These are phyloP conservation scores for Leccinellum albellum DNA, from an alignment of 768 basidiomycete genomes.

Conservation along the genomic window DNA sequence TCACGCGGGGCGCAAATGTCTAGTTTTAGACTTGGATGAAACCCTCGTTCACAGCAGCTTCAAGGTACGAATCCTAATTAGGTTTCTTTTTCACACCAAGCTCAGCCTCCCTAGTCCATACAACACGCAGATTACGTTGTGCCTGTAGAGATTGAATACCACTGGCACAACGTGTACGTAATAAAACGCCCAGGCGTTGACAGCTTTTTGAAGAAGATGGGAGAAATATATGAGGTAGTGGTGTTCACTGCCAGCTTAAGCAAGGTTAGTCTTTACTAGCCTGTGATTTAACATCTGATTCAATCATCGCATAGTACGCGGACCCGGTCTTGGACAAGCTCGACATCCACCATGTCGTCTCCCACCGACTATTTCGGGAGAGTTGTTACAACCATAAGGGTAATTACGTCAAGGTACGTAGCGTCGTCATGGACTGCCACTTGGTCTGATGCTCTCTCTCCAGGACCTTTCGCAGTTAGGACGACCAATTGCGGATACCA, in stretches of 20 bases:
- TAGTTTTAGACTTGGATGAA: conserved; percentile 96
- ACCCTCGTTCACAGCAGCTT: conserved; percentile 97
- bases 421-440: neutral
- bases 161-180: conserved; percentile 98
- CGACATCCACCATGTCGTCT: conserved; percentile 86
- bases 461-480: conserved; percentile 97
- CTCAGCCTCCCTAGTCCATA: conserved; percentile 61
- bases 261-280: conserved; percentile 60
- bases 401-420: conserved; percentile 93
- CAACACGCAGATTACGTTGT: conserved; percentile 96
- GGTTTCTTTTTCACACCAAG: neutral
- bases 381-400: conserved; percentile 99
- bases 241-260: conserved; percentile 97
- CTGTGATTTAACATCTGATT: conserved; percentile 3
- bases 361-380: conserved; percentile 93
- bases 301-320: conserved; percentile 66
- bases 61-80: conserved; percentile 60
- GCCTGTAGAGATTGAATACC: conserved; percentile 97
- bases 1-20: conserved; percentile 87
- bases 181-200: conserved; percentile 99
- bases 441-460: conserved; percentile 3
- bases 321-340: conserved; percentile 98
- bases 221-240: conserved; percentile 96
- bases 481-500: conserved; percentile 87
- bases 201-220: conserved; percentile 96